Base-by-base conservation (phyloP, 768 basidiomycete species). In the Termitomyces eurrhizus region DNA sequence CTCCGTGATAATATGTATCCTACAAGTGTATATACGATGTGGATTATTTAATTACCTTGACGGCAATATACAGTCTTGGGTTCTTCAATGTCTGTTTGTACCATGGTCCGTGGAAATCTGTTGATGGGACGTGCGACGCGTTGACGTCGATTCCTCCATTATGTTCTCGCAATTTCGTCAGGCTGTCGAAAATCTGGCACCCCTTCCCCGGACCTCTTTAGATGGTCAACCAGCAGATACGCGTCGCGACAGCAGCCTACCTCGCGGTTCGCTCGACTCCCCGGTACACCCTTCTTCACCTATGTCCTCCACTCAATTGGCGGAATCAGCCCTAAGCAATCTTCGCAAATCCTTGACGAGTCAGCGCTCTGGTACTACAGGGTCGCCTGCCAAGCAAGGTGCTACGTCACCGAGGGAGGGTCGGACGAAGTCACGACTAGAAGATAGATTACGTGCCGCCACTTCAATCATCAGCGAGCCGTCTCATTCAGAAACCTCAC, bases 161-260 rank as follows among this genome's bases (percentile, higher is more conserved):
- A 92, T 93, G 91, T 92, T 92, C 72, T 87, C 82, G 51, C 85
- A 87, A 67, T 83, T 90, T 69, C 81, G 83, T 42, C 85, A 87
- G 59, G 88, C 86, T 61, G 87, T 93, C 18, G 91, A 92, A 70
- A 83, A 76, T 54, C 73, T 91, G 39, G 84, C 86, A 21, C 81
- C 83, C 51, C 78, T 76, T 53, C 75, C 78, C 56, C 76, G 78
- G 41, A 74, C 73, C 39, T 66, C 72, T 64, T 70, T 77, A 55
- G 71, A 77, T 59, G 65, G 67, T 45, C 59, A 63, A 45, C 33
- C 57, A 49, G 53, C 64, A 26, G 66, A 72, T 24, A 65, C 69
- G 12, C 62, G 52, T 59, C 67, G 52, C 24, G 67, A 68, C 12
- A 66, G 29, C 54, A 36, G 12, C 21, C 35, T 52, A 59, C 65